These are phyloP conservation scores for Scopulariopsis brevicaulis DNA, from an alignment of 2,329 filamentous ascomycete genomes.

Conservation along the genomic window DNA sequence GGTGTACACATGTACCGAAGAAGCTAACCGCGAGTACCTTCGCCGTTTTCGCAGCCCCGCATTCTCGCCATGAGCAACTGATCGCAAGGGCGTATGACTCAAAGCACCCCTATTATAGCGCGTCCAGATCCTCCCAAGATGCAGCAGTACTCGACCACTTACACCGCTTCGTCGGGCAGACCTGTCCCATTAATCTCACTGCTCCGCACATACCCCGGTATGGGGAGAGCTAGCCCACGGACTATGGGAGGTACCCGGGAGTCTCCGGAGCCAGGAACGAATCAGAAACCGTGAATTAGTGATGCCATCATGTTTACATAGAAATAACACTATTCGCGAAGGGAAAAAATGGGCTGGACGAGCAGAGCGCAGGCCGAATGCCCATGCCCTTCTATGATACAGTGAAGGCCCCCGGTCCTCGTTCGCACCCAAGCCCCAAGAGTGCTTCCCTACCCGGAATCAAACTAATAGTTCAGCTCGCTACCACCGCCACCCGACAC, in stretches of 20 bases:
- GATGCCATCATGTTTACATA: neutral
- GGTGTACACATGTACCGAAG: neutral
- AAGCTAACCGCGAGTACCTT: neutral
- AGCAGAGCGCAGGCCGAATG: neutral
- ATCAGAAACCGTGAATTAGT: neutral
- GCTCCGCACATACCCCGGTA: neutral
- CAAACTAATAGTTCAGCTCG: constrained; percentile 74
- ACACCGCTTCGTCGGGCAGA: neutral
- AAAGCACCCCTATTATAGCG: too few relatives aligned
- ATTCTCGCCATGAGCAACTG: neutral
- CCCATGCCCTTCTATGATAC: neutral
- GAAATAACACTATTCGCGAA: neutral
- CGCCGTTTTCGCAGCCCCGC: neutral
- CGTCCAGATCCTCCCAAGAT: neutral
- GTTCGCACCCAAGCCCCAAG: neutral
- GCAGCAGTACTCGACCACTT: neutral
- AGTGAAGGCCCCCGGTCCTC: neutral
- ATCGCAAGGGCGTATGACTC: neutral
- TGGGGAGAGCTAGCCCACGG: too few relatives aligned
- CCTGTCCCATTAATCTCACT: neutral
- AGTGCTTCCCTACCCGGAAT: neutral
- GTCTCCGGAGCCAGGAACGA: neutral
- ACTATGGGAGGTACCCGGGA: neutral
- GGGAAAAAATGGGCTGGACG: neutral
- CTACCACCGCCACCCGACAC: constrained; percentile 62